Percentiles rank a stretch among this genome's conserved stretches.
Conservation (phyloP, 1,284 basidiomycete genomes). For the Wolfiporia cocos region DNA sequence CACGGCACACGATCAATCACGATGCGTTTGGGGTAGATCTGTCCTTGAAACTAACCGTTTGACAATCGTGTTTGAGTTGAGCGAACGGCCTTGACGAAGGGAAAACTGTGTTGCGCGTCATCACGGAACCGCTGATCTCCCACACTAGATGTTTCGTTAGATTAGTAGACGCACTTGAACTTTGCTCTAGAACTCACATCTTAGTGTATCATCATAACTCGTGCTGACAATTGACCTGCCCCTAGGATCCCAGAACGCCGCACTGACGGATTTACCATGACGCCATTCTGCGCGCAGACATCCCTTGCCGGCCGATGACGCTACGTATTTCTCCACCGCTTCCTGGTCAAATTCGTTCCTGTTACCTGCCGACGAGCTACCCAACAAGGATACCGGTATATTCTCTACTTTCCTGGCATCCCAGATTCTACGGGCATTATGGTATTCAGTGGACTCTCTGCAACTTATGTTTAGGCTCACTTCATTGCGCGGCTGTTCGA, state of each 20-base stretch:
- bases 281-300: slow-evolving; percentile 54
- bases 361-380: slow-evolving; percentile 1
- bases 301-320: slow-evolving; percentile 44
- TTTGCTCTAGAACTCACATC: slow-evolving; percentile 44
- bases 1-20: background rate
- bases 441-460: background rate
- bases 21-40: background rate
- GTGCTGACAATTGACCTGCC: slow-evolving; percentile 75
- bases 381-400: slow-evolving; percentile 9
- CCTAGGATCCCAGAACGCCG: slow-evolving; percentile 77
- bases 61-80: slow-evolving; percentile 64
- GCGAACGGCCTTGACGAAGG: slow-evolving; percentile 55
- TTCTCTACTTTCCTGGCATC: slow-evolving; percentile 57
- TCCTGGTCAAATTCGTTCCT: slow-evolving; percentile 45
- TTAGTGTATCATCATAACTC: slow-evolving; percentile 69
- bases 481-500: slow-evolving; percentile 66
- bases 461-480: slow-evolving; percentile 33
- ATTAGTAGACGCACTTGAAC: background rate
- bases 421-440: slow-evolving; percentile 52
- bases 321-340: slow-evolving; percentile 39
- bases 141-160: slow-evolving; percentile 45
- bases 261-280: slow-evolving; percentile 71
- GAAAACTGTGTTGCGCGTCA: slow-evolving; percentile 42
- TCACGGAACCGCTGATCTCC: slow-evolving; percentile 49
- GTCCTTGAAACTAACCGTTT: slow-evolving; percentile 51